Base-by-base conservation (phyloP, 768 basidiomycete species). In the Hemileccinum impolitum region DNA sequence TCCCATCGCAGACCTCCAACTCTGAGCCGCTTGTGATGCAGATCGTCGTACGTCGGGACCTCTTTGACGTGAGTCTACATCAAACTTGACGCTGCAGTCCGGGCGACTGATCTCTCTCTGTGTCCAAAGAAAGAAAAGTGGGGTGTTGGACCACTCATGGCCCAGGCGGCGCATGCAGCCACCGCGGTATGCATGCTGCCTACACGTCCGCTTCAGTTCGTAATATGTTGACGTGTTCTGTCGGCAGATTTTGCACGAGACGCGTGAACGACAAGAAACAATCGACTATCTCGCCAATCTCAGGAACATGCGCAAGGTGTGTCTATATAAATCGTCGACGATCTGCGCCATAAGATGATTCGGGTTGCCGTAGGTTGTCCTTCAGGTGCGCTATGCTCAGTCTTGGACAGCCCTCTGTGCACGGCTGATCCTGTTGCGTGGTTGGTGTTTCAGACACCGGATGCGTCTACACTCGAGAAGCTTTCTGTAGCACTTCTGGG, bases 91-190 rank as follows among this genome's bases (percentile, higher is more conserved):
- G 8, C 17, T n/a, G 13, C 17, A 15, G 1, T 38, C 36, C 4
- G 25, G 18, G 4, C 15, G 39, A 40, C 28, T 35, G 31, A 31
- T 13, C 39, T 10, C 21, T 25, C 17, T 39, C 30, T 12, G 38
- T 8, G 11, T 10, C 12, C n/a, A 43, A 50, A 75, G 72, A 62
- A 62, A 18, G 72, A 71, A 45, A 71, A 67, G 6, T 75, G 75
- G 71, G 74, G 74, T 1, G 60, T 71, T 4, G 74, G 74, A 11
- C 72, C 73, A 13, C 64, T 75, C 34, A 73, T 75, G 74, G 69
- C 72, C 6, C 74, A 75, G 51, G 69, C 65, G 3, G 72, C 74
- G 4, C 74, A 74, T 51, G 72, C 71, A 6, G 73, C 74, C 21
- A 64, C 71, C 0, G 74, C 74, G 21, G 74, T 75, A 54, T 40